Evolutionary conservation across 768 basidiomycete species (phyloP), one percentile per base, ranked within the genome.

Genomic region (Panaeolus cyanescens): DNA sequence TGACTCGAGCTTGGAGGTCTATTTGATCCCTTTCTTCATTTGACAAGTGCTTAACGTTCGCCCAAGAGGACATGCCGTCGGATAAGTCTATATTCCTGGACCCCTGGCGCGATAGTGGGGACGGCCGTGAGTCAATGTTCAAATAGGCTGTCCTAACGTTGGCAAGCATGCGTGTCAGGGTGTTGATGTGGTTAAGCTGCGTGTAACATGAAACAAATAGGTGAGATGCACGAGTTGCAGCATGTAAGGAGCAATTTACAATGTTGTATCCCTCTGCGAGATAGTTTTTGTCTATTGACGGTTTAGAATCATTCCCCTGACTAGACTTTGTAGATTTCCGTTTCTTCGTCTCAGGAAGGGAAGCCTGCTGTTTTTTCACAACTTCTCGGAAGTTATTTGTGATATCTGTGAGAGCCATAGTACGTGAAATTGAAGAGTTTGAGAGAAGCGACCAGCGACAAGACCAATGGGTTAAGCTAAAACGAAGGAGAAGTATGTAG

Each of bases 21-120:
- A 99, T 92, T 76, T 97, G 94, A 75, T 98, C 96, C 62, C 96
- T 83, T 73, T 99, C 96, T 64, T 93, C 87, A 70, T 98, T 95
- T 8, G 87, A 87, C 5, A 99, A 83, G 68, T 89, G 79, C 63
- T 84, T 85, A 56, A 93, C 79, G 56, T 83, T 83, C 17, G 81
- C 73, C 90, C 90, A 92, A 45, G 80, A 77, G 53, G 82, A 71
- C 56, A 77, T 77, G 22, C 70, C 75, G 36, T 68, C 70, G 50
- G 68, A 74, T 12, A 92, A 68, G 75, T 93, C 88, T 58, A 92
- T 75, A 42, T 72, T 83, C 42, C 83, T 81, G 37, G 75, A 74
- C 15, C 79, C 70, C 67, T 85, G 85, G 30, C 86, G 84, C 20
- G 79, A 74, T 50, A 83, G 71, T 12, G 86, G 82, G n/a, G 80